A percentile compares a stretch with the other conserved stretches of the same genome.
Conservation (phyloP, 2,329 filamentous ascomycete genomes). For the Elsinoe batatas region DNA sequence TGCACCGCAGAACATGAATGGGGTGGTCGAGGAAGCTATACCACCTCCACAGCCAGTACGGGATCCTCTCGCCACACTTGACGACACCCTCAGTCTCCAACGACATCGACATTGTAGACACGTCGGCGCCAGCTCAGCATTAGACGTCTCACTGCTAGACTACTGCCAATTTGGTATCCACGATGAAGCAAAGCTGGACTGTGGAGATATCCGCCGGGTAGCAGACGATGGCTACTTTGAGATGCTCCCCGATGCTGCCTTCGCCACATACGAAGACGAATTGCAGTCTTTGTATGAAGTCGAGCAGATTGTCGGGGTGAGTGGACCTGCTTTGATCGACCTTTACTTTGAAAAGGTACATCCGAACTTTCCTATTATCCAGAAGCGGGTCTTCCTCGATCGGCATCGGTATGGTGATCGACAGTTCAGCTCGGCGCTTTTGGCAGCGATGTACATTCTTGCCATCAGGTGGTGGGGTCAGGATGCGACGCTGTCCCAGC, state of each 20-base stretch:
- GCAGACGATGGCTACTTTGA: conserved; percentile 71
- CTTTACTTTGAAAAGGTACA: conserved; percentile 75
- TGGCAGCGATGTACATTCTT: conserved; percentile 74
- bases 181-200: conserved; percentile 65
- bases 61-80: conserved; percentile 19
- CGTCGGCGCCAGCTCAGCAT: conserved; percentile 72
- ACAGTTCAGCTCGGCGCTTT: conserved; percentile 64
- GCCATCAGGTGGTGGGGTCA: conserved; percentile 84
- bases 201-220: conserved; percentile 58
- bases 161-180: conserved; percentile 70
- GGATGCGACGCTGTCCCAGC: conserved; percentile 53
- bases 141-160: conserved; percentile 74
- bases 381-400: conserved; percentile 70
- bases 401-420: conserved; percentile 63
- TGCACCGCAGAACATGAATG: conserved; percentile 11
- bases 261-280: conserved; percentile 61
- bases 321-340: conserved; percentile 68
- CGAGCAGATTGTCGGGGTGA: conserved; percentile 63
- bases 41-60: background rate
- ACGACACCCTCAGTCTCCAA: conserved; percentile 58
- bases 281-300: conserved; percentile 59
- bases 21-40: background rate
- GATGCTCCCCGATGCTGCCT: conserved; percentile 64
- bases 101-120: conserved; percentile 72
- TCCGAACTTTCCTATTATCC: conserved; percentile 70